Evolutionary conservation across 352 stramenopile species (phyloP).

Genomic region (Phytopythium cucurbitacearum): DNA sequence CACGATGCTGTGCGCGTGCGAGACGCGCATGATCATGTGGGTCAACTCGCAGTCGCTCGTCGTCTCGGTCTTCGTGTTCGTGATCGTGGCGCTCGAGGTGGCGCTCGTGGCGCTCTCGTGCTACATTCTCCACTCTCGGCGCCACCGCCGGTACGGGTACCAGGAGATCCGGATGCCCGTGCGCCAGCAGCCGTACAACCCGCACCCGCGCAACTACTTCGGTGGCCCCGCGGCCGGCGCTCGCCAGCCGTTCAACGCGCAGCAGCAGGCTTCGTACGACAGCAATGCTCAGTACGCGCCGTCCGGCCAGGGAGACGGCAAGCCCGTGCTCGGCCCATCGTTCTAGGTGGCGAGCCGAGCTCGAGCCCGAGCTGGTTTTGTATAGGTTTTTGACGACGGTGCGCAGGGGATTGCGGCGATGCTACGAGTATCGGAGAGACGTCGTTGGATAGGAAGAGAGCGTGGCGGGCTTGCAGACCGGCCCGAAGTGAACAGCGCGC

Average conservation of each 20-base stretch:
- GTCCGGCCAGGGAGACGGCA: slow-evolving; percentile 19
- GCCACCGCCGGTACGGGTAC: slow-evolving; percentile 61
- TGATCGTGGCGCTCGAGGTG: slow-evolving; percentile 78
- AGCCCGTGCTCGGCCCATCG: background rate
- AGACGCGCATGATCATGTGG: slow-evolving; percentile 75
- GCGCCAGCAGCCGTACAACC: slow-evolving; percentile 74
- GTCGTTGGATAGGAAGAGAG: too few species aligned
- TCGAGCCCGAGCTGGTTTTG: too few species aligned
- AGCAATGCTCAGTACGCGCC: slow-evolving; percentile 17
- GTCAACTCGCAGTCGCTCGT: slow-evolving; percentile 77
- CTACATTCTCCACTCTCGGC: slow-evolving; percentile 80
- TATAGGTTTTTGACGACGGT: too few species aligned
- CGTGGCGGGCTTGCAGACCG: too few species aligned
- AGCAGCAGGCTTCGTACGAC: slow-evolving; percentile 8
- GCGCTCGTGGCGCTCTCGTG: slow-evolving; percentile 73
- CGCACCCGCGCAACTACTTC: slow-evolving; percentile 77
- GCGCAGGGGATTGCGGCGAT: too few species aligned
- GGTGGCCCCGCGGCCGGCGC: slow-evolving; percentile 24
- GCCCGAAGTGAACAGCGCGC: too few species aligned
- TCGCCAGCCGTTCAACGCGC: slow-evolving; percentile 35
- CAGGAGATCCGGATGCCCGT: slow-evolving; percentile 85
- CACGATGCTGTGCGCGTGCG: slow-evolving; percentile 78
- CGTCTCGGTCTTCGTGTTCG: slow-evolving; percentile 74
- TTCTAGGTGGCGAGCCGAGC: too few species aligned
- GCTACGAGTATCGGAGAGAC: too few species aligned